Conservation (phyloP, 2,329 filamentous ascomycete genomes). For the Cordyceps fumosorosea region DNA sequence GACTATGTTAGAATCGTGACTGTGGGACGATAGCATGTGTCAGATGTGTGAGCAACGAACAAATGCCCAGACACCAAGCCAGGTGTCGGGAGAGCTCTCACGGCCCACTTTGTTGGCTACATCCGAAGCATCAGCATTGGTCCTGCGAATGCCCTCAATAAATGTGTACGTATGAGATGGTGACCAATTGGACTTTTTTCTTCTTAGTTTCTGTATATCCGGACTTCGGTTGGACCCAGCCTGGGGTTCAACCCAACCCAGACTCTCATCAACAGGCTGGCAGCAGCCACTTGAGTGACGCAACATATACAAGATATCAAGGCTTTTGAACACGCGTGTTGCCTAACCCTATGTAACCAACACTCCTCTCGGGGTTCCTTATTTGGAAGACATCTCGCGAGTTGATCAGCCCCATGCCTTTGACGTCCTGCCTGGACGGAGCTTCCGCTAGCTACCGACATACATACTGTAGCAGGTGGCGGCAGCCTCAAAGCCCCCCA, state of each 20-base stretch:
- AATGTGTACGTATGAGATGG: no score
- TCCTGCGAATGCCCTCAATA: no score
- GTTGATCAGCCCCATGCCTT: neutral
- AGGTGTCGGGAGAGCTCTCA: neutral
- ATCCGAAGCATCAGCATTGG: neutral
- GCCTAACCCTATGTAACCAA: neutral
- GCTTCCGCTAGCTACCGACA: neutral
- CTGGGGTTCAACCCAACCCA: no score
- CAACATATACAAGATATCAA: neutral
- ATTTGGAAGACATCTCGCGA: neutral
- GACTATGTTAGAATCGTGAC: neutral
- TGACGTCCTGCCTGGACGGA: neutral
- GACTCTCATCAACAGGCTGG: no score
- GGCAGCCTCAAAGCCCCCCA: neutral
- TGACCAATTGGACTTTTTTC: no score
- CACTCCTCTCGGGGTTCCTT: neutral
- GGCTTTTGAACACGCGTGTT: neutral
- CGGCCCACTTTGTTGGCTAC: neutral
- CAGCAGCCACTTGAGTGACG: neutral
- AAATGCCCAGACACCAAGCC: neutral
- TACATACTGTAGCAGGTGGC: neutral
- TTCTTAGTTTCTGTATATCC: no score
- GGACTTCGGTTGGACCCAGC: no score
- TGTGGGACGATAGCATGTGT: neutral
- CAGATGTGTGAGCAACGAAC: neutral